These are phyloP conservation scores for Rhododendron ferrugineum DNA, from an alignment of 148 eudicot genomes.

Conservation along the genomic window DNA sequence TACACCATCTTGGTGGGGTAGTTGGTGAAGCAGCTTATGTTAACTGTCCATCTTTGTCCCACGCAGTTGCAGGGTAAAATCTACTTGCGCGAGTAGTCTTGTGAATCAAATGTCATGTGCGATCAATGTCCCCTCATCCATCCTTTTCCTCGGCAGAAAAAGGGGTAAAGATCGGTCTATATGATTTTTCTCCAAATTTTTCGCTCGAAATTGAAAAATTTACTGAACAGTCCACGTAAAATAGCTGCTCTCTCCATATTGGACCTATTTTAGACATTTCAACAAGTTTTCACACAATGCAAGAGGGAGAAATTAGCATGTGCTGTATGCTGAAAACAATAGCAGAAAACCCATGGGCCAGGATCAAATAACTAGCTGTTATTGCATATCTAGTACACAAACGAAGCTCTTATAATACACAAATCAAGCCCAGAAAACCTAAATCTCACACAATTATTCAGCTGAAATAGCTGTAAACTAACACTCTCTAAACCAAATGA, in stretches of 20 bases:
- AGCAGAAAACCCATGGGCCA: background rate
- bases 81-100: background rate
- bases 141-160: too few species aligned
- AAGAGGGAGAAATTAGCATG: background rate
- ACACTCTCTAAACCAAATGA: constrained; percentile 17
- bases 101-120: background rate
- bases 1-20: too few species aligned
- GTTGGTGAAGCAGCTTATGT: background rate
- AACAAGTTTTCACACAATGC: background rate
- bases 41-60: background rate
- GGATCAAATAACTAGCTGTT: constrained; percentile 30
- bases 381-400: constrained; percentile 25
- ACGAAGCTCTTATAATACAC: constrained; percentile 1
- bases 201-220: background rate
- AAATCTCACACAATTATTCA: constrained; percentile 21
- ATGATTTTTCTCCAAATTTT: background rate
- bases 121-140: too few species aligned
- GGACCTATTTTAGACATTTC: too few species aligned
- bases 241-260: too few species aligned
- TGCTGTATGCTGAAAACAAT: background rate
- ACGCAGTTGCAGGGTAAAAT: background rate
- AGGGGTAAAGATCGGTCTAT: too few species aligned
- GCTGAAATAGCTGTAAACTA: constrained; percentile 13
- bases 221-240: too few species aligned
- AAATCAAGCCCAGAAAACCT: constrained; percentile 18